Conservation (phyloP, 345 rosid genomes). For the Arabidopsis arenosa region DNA sequence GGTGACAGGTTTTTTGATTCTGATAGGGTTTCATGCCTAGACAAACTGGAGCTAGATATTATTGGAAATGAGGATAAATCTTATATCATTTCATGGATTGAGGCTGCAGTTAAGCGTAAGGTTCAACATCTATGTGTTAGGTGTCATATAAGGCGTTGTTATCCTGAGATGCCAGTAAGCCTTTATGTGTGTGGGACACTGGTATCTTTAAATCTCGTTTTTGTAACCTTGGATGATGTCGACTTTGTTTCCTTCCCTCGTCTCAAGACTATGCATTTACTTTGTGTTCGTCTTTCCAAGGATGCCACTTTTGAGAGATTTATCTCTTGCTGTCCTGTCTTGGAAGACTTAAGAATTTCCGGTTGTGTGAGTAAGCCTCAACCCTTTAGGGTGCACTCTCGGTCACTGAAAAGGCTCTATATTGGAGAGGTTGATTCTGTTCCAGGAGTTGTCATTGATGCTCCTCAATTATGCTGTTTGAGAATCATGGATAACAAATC, state of each 20-base stretch:
- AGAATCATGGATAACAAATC: neutral
- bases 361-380: neutral
- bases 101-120: neutral
- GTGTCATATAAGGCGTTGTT: too few species aligned
- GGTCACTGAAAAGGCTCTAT: neutral
- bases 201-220: neutral
- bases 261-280: slow-evolving; percentile 7
- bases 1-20: neutral
- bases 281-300: neutral
- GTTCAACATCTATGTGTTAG: slow-evolving; percentile 2
- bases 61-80: too few species aligned
- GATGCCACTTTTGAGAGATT: neutral
- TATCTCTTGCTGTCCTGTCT: neutral
- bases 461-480: neutral
- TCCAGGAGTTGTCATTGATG: neutral
- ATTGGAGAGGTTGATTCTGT: neutral
- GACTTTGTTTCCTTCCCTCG: slow-evolving; percentile 19
- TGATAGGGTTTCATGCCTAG: neutral
- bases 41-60: neutral
- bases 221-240: neutral
- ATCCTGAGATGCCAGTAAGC: neutral
- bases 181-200: neutral
- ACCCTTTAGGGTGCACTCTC: neutral
- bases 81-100: slow-evolving; percentile 6
- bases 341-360: neutral